Evolutionary conservation across 2,329 filamentous ascomycete genomes (phyloP).

Genomic region (Sporothrix globosa): DNA sequence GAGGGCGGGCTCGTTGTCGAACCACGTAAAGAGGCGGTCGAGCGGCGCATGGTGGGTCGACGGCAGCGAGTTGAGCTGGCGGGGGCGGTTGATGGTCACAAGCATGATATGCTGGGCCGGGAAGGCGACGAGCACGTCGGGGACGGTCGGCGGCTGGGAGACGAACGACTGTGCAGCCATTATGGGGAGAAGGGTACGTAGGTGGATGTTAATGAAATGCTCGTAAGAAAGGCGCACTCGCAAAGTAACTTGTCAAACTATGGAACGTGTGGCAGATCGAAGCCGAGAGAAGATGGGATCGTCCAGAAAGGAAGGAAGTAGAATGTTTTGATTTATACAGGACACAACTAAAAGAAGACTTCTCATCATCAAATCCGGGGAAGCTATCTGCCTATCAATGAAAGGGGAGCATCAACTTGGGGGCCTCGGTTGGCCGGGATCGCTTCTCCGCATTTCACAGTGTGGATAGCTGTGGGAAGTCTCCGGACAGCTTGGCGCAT

Average conservation of each 20-base stretch:
- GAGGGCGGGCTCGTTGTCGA: conserved; percentile 63
- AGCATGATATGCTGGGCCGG: conserved; percentile 60
- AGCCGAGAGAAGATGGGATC: too few species aligned
- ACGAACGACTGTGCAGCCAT: conserved; percentile 38
- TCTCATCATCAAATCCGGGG: neutral
- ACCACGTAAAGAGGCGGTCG: conserved; percentile 56
- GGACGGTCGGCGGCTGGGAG: conserved; percentile 48
- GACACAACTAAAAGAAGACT: neutral
- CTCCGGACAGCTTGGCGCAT: conserved; percentile 6
- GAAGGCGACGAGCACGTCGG: conserved; percentile 51
- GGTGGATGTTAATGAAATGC: neutral
- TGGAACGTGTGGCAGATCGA: neutral
- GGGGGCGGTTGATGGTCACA: conserved; percentile 62
- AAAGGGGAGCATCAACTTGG: neutral
- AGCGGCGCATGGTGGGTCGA: conserved; percentile 54
- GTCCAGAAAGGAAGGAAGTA: neutral
- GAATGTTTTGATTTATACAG: neutral
- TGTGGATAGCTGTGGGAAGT: neutral
- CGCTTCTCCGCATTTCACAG: conserved; percentile 12
- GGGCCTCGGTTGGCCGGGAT: conserved; percentile 15
- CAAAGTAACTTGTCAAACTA: neutral
- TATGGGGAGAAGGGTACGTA: too few species aligned
- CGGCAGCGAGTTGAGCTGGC: conserved; percentile 61
- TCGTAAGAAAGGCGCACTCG: neutral
- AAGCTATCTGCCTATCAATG: conserved; percentile 17